These are phyloP conservation scores for Solanum ossicruentum DNA, from an alignment of 257 asterid genomes.

Conservation along the genomic window DNA sequence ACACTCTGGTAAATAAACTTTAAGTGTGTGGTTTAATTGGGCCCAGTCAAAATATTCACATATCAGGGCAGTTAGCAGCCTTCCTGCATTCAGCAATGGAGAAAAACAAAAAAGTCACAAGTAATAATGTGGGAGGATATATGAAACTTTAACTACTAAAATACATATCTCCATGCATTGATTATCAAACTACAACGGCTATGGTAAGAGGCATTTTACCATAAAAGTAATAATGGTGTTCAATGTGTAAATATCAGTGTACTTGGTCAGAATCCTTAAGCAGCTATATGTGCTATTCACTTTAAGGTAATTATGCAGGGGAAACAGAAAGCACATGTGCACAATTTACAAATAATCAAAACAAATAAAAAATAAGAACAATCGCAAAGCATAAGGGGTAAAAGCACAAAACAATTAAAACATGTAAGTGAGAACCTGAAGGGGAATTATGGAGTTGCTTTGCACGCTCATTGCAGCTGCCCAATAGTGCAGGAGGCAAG, in stretches of 20 bases:
- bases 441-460: constrained; percentile 88
- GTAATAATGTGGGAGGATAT: background rate
- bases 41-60: constrained; percentile 98
- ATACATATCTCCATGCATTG: background rate
- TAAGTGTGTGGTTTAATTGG: constrained; percentile 66
- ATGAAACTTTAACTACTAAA: background rate
- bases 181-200: background rate
- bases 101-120: background rate
- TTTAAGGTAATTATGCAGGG: background rate
- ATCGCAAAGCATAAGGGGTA: background rate
- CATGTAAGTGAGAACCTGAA: constrained; percentile 38
- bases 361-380: background rate
- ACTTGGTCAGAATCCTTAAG: background rate
- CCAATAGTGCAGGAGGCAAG: constrained; percentile 85
- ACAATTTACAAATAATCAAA: background rate
- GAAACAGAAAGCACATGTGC: background rate
- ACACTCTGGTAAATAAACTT: constrained; percentile 86
- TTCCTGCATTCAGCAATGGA: constrained; percentile 40
- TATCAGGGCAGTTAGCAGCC: constrained; percentile 64
- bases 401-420: background rate
- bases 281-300: background rate
- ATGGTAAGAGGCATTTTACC: background rate
- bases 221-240: background rate
- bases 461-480: constrained; percentile 95
- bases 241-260: background rate